Conservation (phyloP, 2,329 filamentous ascomycete species). For the Paecilomyces sp. region DNA sequence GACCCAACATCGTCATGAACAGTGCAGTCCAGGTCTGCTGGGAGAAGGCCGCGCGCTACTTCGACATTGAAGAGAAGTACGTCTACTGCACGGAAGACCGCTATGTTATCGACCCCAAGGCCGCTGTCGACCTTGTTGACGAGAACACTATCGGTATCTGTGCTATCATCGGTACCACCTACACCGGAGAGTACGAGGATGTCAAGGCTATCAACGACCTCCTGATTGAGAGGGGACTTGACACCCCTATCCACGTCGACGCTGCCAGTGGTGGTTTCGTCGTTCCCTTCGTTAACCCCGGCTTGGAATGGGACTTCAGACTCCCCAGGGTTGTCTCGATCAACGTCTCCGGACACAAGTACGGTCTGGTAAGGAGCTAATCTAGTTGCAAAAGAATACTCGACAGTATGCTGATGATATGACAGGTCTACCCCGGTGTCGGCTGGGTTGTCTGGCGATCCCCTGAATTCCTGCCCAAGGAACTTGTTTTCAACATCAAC, state of each 20-base stretch:
- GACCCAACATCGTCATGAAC: slow-evolving; percentile 92
- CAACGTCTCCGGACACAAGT: slow-evolving; percentile 91
- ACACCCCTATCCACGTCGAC: slow-evolving; percentile 88
- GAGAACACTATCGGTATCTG: slow-evolving; percentile 86
- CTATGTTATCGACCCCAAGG: slow-evolving; percentile 57
- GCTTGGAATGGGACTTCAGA: slow-evolving; percentile 86
- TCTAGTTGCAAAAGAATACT: background rate
- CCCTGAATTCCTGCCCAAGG: slow-evolving; percentile 74
- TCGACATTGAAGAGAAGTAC: slow-evolving; percentile 86
- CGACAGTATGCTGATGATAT: slow-evolving; percentile 25
- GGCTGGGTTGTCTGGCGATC: slow-evolving; percentile 90
- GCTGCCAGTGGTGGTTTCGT: slow-evolving; percentile 90
- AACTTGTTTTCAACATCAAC: slow-evolving; percentile 98
- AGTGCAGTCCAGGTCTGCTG: slow-evolving; percentile 95
- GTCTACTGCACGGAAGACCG: slow-evolving; percentile 56
- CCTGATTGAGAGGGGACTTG: slow-evolving; percentile 64
- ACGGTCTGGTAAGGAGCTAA: slow-evolving; percentile 44
- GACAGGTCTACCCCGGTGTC: slow-evolving; percentile 74
- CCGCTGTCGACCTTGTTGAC: slow-evolving; percentile 55
- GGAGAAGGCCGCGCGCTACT: slow-evolving; percentile 87
- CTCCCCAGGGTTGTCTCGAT: slow-evolving; percentile 84
- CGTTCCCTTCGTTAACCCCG: slow-evolving; percentile 79
- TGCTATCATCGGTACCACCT: slow-evolving; percentile 83
- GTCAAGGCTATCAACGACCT: slow-evolving; percentile 88
- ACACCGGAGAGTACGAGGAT: slow-evolving; percentile 94